A percentile compares a stretch with the other conserved stretches of the same genome.
These are phyloP conservation scores for Plantago major DNA, from an alignment of 257 asterid genomes.

Conservation along the genomic window DNA sequence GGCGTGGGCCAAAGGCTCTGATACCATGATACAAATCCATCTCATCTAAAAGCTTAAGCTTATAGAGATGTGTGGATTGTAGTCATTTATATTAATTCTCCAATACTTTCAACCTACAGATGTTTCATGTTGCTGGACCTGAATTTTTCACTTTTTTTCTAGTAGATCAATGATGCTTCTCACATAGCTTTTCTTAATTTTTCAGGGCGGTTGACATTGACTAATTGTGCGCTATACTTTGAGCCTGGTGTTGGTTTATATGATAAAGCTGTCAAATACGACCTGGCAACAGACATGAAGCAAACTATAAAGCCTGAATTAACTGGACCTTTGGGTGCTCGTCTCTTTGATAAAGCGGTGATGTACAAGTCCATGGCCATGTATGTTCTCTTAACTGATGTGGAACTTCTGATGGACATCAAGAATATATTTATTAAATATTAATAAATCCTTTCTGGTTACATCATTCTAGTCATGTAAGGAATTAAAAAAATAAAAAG, in stretches of 20 bases:
- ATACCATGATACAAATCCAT: no score
- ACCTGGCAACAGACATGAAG: conserved; percentile 64
- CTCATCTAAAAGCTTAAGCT: no score
- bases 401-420: conserved; percentile 4
- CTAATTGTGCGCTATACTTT: conserved; percentile 77
- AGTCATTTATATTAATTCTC: no score
- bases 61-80: no score
- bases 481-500: no score
- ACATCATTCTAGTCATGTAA: no score
- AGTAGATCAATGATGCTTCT: conserved; percentile 12
- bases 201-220: conserved; percentile 87
- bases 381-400: conserved; percentile 47
- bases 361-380: conserved; percentile 79
- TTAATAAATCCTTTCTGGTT: no score
- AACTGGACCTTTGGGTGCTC: conserved; percentile 96
- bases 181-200: conserved; percentile 19
- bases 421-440: no score
- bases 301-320: conserved; percentile 87
- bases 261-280: conserved; percentile 84
- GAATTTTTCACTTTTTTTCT: conserved; percentile 15
- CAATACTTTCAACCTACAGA: not conserved
- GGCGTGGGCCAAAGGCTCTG: no score
- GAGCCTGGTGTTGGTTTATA: conserved; percentile 82
- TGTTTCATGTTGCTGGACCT: not conserved
- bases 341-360: conserved; percentile 90